Base-by-base conservation (phyloP, 2,329 filamentous ascomycete genomes). In the Epichloe gansuensis region DNA sequence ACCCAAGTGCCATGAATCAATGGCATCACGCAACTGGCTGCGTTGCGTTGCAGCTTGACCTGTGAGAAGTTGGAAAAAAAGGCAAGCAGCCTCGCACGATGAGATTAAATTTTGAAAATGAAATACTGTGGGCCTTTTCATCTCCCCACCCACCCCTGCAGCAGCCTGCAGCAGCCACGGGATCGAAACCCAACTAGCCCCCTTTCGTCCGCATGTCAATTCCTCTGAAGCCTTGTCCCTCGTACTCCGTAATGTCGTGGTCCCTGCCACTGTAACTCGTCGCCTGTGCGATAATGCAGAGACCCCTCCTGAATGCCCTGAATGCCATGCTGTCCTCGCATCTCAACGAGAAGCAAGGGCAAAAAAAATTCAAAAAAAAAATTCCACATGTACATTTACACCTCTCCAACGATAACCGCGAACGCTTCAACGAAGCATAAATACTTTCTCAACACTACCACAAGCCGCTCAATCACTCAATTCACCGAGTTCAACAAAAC, bases 251-350 rank as follows among this genome's bases (percentile, higher is more conserved):
- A 21, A 21, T 2, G 27, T 31, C 27, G 27, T 45, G 13, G 5
- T 12, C 13, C 48, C 13, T 34, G 49, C 35, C 17, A 21, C 17
- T 21, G 17, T 21, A 21, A 21, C 17, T 21, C 17, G 17, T 11
- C 9, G 41, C 49, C 49, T 44, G 40, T 11, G 27, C 51, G 38
- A 50, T 56, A 48, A 48, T 47, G 40, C 53, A 49, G 36, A 46
- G 53, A 51, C 51, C 46, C 17, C 17, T 21, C 17, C 49, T 47
- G 49, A 27, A 52, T 31, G 31, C 27, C 27, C 27, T 31, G 27
- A 1, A 9, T 17, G 55, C 46, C 54, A 51, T 36, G 47, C 54
- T 57, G 55, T 54, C 54, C 52, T 57, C 44, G 36, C 15, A 41
- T 49, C 27, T 23, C 44, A 49, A 53, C 49, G 46, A 27, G 21